These are phyloP conservation scores for Cystobasidium onofrii DNA, from an alignment of 768 basidiomycete genomes.

Conservation along the genomic window DNA sequence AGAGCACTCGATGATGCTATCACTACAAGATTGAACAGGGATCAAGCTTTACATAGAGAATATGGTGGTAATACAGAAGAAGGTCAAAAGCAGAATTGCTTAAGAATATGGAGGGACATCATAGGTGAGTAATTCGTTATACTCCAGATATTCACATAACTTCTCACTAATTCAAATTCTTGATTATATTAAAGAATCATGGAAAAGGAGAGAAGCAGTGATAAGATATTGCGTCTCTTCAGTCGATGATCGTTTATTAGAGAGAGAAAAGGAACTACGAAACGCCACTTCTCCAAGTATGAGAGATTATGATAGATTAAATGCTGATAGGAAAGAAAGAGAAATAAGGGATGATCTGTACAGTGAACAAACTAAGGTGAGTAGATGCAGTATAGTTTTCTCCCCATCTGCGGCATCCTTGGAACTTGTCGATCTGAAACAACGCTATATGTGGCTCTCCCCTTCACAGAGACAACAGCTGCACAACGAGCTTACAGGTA, in stretches of 20 bases:
- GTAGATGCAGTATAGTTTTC: background rate
- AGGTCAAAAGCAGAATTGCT: background rate
- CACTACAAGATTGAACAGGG: conserved; percentile 23
- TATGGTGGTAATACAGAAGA: conserved; percentile 2
- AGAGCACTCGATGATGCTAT: conserved; percentile 27
- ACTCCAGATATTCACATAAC: too few relatives aligned
- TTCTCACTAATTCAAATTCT: too few relatives aligned
- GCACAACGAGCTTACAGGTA: conserved; percentile 28
- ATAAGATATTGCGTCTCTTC: conserved; percentile 20
- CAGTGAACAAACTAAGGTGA: conserved; percentile 19
- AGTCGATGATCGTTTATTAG: conserved; percentile 8
- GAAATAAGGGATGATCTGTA: conserved; percentile 15
- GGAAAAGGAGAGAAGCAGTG: conserved; percentile 10
- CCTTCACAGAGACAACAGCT: conserved; percentile 21
- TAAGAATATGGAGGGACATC: conserved; percentile 23
- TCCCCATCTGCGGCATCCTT: background rate
- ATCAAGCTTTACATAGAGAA: conserved; percentile 20
- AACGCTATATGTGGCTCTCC: background rate
- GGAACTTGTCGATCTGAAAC: background rate
- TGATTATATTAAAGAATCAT: conserved; percentile 12
- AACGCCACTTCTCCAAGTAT: background rate
- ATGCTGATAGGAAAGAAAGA: conserved; percentile 16
- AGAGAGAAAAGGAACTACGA: conserved; percentile 7
- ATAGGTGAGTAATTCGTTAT: background rate
- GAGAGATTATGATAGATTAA: conserved; percentile 17